Percentiles rank a stretch among this genome's conserved stretches.
Evolutionary conservation across 1,284 basidiomycete species (phyloP).

Genomic region (Microbotryum intermedium): DNA sequence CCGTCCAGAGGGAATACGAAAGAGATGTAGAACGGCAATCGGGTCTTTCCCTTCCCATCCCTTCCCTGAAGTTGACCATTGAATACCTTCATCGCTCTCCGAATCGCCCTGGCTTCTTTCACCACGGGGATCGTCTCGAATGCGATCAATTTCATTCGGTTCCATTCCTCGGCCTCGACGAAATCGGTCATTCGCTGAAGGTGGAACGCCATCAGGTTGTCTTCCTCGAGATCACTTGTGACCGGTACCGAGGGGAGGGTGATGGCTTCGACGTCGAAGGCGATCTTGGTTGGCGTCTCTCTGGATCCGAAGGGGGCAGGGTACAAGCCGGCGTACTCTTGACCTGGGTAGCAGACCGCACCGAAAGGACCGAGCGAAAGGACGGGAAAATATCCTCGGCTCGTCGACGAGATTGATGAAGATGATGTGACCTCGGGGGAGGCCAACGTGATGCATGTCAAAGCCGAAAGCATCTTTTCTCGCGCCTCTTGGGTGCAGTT

Average conservation of each 20-base stretch:
- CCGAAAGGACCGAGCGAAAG: slow-evolving; percentile 32
- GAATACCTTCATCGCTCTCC: slow-evolving; percentile 15
- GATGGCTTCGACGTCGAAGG: slow-evolving; percentile 4
- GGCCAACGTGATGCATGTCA: slow-evolving; percentile 8
- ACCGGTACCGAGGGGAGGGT: slow-evolving; percentile 6
- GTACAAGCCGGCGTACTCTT: slow-evolving; percentile 33
- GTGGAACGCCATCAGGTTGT: slow-evolving; percentile 24
- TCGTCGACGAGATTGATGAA: background rate
- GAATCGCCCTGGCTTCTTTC: slow-evolving; percentile 20
- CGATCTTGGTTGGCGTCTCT: background rate
- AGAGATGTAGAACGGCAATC: slow-evolving; percentile 19
- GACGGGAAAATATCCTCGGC: background rate
- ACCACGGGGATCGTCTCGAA: slow-evolving; percentile 24
- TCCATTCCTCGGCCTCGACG: background rate
- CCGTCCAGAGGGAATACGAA: slow-evolving; percentile 21
- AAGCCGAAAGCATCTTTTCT: slow-evolving; percentile 14
- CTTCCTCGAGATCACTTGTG: background rate
- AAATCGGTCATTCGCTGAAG: slow-evolving; percentile 20
- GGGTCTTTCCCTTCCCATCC: background rate
- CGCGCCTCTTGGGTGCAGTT: background rate
- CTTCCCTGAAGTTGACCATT: background rate
- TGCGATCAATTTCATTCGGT: slow-evolving; percentile 1
- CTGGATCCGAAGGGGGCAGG: slow-evolving; percentile 20
- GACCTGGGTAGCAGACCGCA: slow-evolving; percentile 25
- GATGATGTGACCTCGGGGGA: background rate